phyloP scores from a whole-genome alignment of 768 basidiomycete species.

The Lactifluus subvellereus region DNA sequence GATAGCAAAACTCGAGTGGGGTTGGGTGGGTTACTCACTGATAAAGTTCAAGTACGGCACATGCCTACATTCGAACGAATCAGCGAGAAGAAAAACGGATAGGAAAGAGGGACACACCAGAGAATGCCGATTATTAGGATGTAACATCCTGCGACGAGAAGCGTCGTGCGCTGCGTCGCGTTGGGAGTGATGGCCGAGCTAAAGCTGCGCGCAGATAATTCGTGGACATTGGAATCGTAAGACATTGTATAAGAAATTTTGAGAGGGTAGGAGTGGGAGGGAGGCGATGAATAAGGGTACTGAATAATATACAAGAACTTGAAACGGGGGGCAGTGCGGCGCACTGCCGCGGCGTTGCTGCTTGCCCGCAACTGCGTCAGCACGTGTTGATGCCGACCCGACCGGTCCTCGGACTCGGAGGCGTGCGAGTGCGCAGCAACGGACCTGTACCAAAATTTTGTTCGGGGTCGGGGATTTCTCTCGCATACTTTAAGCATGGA shows the following conservation, averaged over 20 bases:
- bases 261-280: not conserved
- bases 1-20: not conserved
- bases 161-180: slow-evolving; percentile 63
- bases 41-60: slow-evolving; percentile 65
- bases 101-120: slow-evolving; percentile 45
- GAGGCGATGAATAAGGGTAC: not conserved
- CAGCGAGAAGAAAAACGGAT: not conserved
- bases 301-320: not conserved
- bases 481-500: not conserved
- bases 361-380: not conserved
- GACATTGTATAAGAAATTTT: slow-evolving; percentile 16
- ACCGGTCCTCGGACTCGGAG: not conserved
- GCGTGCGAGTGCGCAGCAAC: not conserved
- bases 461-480: not conserved
- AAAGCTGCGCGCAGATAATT: slow-evolving; percentile 27
- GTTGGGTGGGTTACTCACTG: slow-evolving; percentile 46
- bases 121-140: slow-evolving; percentile 70
- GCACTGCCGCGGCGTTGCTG: not conserved
- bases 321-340: not conserved
- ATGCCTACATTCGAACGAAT: slow-evolving; percentile 47
- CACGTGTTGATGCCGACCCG: not conserved
- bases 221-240: not conserved
- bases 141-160: slow-evolving; percentile 77
- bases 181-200: slow-evolving; percentile 49
- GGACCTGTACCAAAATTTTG: not conserved